Base-by-base conservation (phyloP, 2,329 filamentous ascomycete species). In the Acrodontium crateriforme region DNA sequence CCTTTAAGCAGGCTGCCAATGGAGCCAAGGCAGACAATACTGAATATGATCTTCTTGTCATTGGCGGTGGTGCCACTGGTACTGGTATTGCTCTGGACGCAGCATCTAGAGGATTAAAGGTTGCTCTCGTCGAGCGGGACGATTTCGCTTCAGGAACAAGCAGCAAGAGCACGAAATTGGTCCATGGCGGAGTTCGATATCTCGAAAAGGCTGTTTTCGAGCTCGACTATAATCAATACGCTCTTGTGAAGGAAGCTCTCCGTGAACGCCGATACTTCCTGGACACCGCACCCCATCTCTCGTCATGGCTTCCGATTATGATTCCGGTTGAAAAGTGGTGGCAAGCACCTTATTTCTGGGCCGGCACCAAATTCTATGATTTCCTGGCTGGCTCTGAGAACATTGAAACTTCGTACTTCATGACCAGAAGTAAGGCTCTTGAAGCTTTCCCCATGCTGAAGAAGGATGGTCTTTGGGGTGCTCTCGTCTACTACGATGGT, bases 401-500 rank as follows among this genome's bases (percentile, higher is more conserved):
- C 30, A 85, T 91, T 46, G 82, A 91, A 55, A 83, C 72, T 45
- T 87, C 80, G 5, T 91, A 91, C 58, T 91, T 91, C 52, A 59
- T 91, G 47, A 85, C 81, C 14, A 77, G 76, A 54, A 85, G 78
- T 53, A 87, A 87, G 57, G 81, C 82, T 6, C 63, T 91, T 37
- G 81, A 87, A 51, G 78, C 78, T 2, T 91, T 91, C 49, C 83
- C 83, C 6, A 89, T 91, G 82, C 57, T 91, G 40, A 85, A 82
- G 59, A 77, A 73, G 49, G 74, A 79, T 22, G 73, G 78, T 39
- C 62, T 91, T 9, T 69, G 84, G 24, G 83, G 83, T 35, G 81
- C 82, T 32, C 60, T 91, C 46, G 82, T 91, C 14, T 92, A 92
- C 63, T 91, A 91, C 52, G 82, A 92, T 58, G 83, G 83, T 43